Base-by-base conservation (phyloP, 2,329 filamentous ascomycete genomes). In the Malbranchea zuffiana region DNA sequence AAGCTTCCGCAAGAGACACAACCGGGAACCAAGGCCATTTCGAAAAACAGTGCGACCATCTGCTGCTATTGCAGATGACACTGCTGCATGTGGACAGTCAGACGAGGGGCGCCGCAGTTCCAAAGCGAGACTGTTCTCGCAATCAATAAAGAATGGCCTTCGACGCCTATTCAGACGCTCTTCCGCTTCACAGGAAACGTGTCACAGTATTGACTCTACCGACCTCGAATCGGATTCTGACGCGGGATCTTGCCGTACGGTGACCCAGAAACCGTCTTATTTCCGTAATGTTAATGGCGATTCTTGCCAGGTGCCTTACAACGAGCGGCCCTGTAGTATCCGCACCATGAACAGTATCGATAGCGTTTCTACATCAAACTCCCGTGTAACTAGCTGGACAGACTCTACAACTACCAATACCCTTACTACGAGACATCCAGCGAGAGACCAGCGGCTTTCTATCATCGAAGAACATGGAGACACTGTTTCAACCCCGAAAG, bases 361-460 rank as follows among this genome's bases (percentile, higher is more conserved):
- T 24, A 63, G 57, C 31, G 37, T 57, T 19, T 51, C 48, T 27
- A 60, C 55, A 3, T 55, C 52, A 6, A 50, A 49, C 20, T 67
- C 65, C 20, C 61, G 65, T 18, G 62, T 65, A n/a, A 66, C 63
- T 10, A 68, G 65, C 45, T 67, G 65, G 65, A 60, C 65, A 23
- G 55, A 67, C 42, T 67, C 65, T 3, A 66, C 60, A 2, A 53
- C 53, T n/a, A 52, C 54, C 29, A 61, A 61, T 39, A 66, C 63
- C 4, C 46, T 63, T 18, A 45, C 47, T n/a, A 52, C 53, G 7
- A 50, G 54, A 15, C 56, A 50, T 13, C 41, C 49, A 19, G 50
- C 52, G 4, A 54, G 59, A 27, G 50, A 51, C 8, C 59, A 61
- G 37, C 53, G 56, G 6, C 46, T 67, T 15, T 64, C 62, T 8